Base-by-base conservation (phyloP, 2,329 filamentous ascomycete genomes). In the Emergomyces pasteurianus region DNA sequence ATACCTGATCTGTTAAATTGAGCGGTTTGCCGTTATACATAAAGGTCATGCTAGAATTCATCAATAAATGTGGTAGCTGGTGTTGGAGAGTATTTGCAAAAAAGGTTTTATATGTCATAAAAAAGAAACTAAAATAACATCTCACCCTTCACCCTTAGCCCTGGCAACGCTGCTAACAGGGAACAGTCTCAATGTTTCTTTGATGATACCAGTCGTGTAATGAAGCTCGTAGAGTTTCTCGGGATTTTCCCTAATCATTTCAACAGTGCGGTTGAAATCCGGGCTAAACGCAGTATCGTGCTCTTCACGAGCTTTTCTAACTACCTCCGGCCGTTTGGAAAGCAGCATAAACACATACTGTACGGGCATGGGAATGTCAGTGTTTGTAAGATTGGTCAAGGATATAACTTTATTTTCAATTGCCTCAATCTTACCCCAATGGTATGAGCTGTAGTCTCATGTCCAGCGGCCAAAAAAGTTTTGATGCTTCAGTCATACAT, bases 101-200 rank as follows among this genome's bases (percentile, higher is more conserved):
- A n/a, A n/a, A n/a, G n/a, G n/a, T n/a, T n/a, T n/a, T n/a, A n/a
- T n/a, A n/a, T n/a, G n/a, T n/a, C n/a, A n/a, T n/a, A n/a, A n/a
- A n/a, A n/a, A n/a, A n/a, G n/a, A n/a, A n/a, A n/a, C n/a, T 9
- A 52, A 52, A n/a, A 10, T 9, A 2, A 34, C 14, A 50, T 16
- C 38, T 52, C 36, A 7, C 59, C 62, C 5, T 62, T 58, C 2
- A 60, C 59, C 12, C 63, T 58, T 26, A 34, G 56, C 26, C 62
- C 64, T 23, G 1, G 62, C 42, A 62, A 59, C 31, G 54, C 65
- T 26, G 62, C 58, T 67, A 58, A 81, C 76, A 0, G 81, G 79
- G 64, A 78, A 80, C 28, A 84, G 65, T 0, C 82, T 75, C 2
- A 85, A 72, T 0, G 76, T 75, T 67, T 85, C 83, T 60, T 82